Evolutionary conservation across 345 rosid genomes (phyloP).

Genomic region (Aquilaria sinensis): DNA sequence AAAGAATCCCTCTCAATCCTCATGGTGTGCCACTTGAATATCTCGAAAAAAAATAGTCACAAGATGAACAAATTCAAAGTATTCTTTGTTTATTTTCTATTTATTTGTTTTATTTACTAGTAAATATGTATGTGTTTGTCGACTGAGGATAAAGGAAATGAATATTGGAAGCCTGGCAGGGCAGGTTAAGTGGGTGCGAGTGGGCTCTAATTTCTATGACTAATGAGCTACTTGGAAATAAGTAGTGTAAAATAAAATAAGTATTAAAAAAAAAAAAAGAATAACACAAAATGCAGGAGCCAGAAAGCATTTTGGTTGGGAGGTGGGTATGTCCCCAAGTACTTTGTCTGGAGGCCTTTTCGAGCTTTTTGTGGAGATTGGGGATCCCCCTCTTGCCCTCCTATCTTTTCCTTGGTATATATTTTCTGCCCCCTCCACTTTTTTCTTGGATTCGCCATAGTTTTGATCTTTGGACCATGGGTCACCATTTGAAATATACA

Average conservation of each 20-base stretch:
- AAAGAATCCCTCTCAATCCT: too few relatives aligned
- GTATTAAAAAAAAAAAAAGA: too few relatives aligned
- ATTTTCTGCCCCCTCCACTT: neutral
- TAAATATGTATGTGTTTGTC: constrained; percentile 9
- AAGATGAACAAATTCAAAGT: too few relatives aligned
- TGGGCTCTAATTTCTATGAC: constrained; percentile 25
- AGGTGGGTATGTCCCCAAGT: constrained; percentile 25
- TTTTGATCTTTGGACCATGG: neutral
- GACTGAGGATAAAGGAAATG: constrained; percentile 4
- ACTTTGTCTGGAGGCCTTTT: constrained; percentile 13
- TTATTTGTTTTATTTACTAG: too few relatives aligned
- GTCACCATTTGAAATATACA: too few relatives aligned
- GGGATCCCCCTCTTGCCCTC: neutral
- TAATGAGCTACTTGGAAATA: constrained; percentile 1
- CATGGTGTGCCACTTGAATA: too few relatives aligned
- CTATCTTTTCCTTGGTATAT: neutral
- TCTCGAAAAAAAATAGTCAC: too few relatives aligned
- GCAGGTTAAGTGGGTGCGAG: constrained; percentile 1
- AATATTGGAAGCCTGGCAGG: neutral
- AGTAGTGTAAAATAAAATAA: neutral
- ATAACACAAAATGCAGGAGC: too few relatives aligned
- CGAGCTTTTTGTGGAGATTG: constrained; percentile 12
- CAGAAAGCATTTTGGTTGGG: constrained; percentile 24
- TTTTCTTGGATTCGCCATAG: constrained; percentile 18
- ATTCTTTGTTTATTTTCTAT: too few relatives aligned